These are phyloP conservation scores for Acacia concinna DNA, from an alignment of 331 rosid genomes.

Conservation along the genomic window DNA sequence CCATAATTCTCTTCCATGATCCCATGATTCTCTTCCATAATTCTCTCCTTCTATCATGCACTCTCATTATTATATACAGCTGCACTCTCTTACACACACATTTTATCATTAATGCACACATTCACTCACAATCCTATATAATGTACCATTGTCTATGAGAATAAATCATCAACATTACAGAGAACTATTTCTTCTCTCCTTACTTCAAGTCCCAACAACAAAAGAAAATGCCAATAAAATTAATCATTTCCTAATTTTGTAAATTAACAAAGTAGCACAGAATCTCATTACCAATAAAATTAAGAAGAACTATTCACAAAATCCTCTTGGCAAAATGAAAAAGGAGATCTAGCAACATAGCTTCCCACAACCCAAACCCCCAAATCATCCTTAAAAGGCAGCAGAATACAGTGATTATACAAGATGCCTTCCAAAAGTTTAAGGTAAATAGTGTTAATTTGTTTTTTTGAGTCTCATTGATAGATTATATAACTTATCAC, in stretches of 20 bases:
- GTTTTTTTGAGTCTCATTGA: not conserved
- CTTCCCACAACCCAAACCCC: not conserved
- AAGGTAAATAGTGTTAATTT: not conserved
- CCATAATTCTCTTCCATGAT: no score
- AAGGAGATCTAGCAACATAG: not conserved
- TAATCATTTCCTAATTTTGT: not conserved
- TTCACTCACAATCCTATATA: no score
- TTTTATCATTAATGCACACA: no score
- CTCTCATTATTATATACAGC: no score
- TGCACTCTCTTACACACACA: no score
- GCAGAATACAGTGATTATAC: not conserved
- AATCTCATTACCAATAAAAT: not conserved
- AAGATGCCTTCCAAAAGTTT: not conserved
- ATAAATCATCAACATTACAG: no score
- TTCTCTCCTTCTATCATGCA: no score
- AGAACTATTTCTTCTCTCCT: no score
- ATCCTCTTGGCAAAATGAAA: not conserved
- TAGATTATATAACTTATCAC: not conserved
- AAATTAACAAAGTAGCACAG: not conserved
- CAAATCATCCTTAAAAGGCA: not conserved
- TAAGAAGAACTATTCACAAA: not conserved
- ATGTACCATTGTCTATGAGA: no score
- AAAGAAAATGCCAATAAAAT: not conserved
- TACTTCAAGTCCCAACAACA: no score
- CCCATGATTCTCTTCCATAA: no score